phyloP scores from a whole-genome alignment of 495 filamentous ascomycete genomes.

The Xylaria palmicola region DNA sequence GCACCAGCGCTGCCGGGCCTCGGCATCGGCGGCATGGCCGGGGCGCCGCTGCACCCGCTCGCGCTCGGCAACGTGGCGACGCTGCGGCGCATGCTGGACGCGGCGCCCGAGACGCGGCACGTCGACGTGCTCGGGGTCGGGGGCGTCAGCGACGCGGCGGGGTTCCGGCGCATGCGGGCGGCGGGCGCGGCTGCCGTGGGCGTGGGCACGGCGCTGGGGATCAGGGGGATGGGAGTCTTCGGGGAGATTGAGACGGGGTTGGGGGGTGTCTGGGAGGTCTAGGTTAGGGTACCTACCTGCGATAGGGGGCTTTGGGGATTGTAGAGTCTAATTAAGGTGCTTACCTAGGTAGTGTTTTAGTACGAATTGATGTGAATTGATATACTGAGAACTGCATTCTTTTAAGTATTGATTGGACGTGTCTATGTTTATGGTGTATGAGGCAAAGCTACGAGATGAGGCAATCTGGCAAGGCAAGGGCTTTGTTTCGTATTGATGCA shows the following conservation, averaged over 20 bases:
- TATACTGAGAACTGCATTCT: too few species aligned
- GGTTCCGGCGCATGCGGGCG: slow-evolving; percentile 60
- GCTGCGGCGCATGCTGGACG: slow-evolving; percentile 55
- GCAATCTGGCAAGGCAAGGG: too few species aligned
- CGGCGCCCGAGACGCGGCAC: slow-evolving; percentile 24
- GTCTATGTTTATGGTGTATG: too few species aligned
- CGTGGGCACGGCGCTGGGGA: slow-evolving; percentile 63
- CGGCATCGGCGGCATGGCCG: slow-evolving; percentile 66
- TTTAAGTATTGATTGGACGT: too few species aligned
- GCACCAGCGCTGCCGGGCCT: slow-evolving; percentile 39
- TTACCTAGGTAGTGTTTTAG: too few species aligned
- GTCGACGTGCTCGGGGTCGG: slow-evolving; percentile 65
- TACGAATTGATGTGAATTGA: too few species aligned
- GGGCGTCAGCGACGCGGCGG: slow-evolving; percentile 59
- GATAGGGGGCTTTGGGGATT: too few species aligned
- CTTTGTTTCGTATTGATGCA: too few species aligned
- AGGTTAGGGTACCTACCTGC: not conserved
- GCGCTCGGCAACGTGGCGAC: slow-evolving; percentile 71
- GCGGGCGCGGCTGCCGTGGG: slow-evolving; percentile 63
- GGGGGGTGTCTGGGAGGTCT: slow-evolving; percentile 10
- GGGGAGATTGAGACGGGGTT: slow-evolving; percentile 45
- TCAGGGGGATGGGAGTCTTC: slow-evolving; percentile 60
- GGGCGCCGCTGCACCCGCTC: slow-evolving; percentile 65
- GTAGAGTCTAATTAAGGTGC: too few species aligned
- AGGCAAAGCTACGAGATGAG: too few species aligned